Conservation (phyloP, 78 protist genomes). For the Tieghemostelium lacteum region DNA sequence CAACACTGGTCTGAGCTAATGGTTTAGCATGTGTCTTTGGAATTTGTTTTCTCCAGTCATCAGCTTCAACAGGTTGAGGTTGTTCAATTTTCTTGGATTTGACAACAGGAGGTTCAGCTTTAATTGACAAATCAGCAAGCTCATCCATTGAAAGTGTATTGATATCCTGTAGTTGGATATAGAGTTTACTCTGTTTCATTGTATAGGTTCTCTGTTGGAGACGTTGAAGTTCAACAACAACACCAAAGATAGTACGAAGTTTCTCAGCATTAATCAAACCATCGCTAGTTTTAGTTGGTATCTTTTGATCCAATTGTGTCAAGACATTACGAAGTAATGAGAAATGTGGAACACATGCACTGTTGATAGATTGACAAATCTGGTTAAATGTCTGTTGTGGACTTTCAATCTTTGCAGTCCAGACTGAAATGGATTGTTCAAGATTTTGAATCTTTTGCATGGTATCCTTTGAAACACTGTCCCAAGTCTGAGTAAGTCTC, state of each 20-base stretch:
- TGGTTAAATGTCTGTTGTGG: not conserved
- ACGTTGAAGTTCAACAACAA: constrained; percentile 51
- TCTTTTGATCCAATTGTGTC: constrained; percentile 26
- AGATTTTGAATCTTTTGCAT: constrained; percentile 11
- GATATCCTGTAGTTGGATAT: constrained; percentile 60
- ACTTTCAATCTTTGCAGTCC: constrained; percentile 32
- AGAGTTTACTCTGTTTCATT: constrained; percentile 51
- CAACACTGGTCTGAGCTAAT: constrained; percentile 32
- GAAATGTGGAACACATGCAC: constrained; percentile 72
- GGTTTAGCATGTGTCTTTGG: constrained; percentile 21
- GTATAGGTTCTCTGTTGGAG: constrained; percentile 50
- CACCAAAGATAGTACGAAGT: constrained; percentile 22
- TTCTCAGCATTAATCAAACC: constrained; percentile 53
- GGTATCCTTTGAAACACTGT: constrained; percentile 56
- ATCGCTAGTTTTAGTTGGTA: constrained; percentile 42
- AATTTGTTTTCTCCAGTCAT: constrained; percentile 56
- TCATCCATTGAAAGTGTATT: constrained; percentile 34
- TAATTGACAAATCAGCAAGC: constrained; percentile 54
- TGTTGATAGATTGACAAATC: constrained; percentile 9
- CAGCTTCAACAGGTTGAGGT: constrained; percentile 7
- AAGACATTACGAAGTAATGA: constrained; percentile 13
- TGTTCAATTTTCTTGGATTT: constrained; percentile 30
- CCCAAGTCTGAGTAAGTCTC: constrained; percentile 56
- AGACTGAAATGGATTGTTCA: not conserved
- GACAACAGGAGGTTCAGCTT: constrained; percentile 39